These are phyloP conservation scores for Cladosporium sp. DNA, from an alignment of 2,329 filamentous ascomycete species.

Conservation along the genomic window DNA sequence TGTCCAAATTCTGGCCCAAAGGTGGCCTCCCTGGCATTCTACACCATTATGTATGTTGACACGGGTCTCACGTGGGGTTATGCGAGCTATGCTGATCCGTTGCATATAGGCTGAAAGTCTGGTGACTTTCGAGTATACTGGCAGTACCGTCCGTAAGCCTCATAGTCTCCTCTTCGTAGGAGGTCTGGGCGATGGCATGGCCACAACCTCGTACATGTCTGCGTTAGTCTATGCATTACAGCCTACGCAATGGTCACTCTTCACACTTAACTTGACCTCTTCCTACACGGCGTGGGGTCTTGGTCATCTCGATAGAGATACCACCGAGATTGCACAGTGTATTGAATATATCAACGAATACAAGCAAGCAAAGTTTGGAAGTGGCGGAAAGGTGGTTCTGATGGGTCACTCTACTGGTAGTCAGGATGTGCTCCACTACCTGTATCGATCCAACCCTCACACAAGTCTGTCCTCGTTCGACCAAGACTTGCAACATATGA, in stretches of 20 bases:
- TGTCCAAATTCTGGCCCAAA: conserved; percentile 29
- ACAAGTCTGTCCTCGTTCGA: conserved; percentile 31
- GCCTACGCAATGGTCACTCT: conserved; percentile 46
- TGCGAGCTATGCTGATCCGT: neutral
- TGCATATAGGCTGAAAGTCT: conserved; percentile 35
- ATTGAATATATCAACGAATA: conserved; percentile 47
- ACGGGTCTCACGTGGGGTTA: neutral
- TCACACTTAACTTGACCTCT: conserved; percentile 38
- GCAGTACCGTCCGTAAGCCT: conserved; percentile 23
- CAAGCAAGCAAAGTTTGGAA: conserved; percentile 16
- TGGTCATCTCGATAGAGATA: conserved; percentile 49
- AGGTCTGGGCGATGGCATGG: conserved; percentile 25
- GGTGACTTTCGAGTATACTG: conserved; percentile 38
- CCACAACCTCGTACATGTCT: conserved; percentile 23
- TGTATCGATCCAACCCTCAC: conserved; percentile 20
- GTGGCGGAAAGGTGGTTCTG: conserved; percentile 54
- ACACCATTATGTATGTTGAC: conserved; percentile 27
- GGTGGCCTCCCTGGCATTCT: conserved; percentile 23
- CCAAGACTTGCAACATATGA: conserved; percentile 35
- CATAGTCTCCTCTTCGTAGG: conserved; percentile 26
- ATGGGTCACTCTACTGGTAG: conserved; percentile 69
- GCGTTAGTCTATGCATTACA: conserved; percentile 21
- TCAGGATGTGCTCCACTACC: conserved; percentile 64
- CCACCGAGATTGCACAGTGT: conserved; percentile 49
- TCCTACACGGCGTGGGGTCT: conserved; percentile 54